Evolutionary conservation across 345 rosid genomes (phyloP).

Genomic region (Heritiera fomes): DNA sequence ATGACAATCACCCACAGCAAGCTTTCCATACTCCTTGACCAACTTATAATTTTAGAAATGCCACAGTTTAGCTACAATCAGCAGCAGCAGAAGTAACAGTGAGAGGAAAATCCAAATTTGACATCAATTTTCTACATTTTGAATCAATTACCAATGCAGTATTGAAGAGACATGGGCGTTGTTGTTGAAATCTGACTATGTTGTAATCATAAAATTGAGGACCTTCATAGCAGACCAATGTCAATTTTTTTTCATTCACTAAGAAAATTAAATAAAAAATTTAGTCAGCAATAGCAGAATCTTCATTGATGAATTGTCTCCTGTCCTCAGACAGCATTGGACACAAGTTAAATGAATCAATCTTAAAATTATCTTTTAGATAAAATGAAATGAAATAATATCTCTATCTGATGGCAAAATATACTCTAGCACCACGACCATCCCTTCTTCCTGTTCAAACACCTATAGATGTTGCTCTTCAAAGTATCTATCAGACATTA

Average conservation of each 20-base stretch:
- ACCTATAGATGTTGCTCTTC: not conserved
- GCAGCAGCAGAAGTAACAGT: not conserved
- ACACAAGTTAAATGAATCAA: not conserved
- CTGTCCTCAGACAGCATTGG: not conserved
- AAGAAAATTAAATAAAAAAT: not conserved
- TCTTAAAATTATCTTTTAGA: not conserved
- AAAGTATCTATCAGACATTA: not conserved
- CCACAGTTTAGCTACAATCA: not conserved
- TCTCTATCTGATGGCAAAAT: not conserved
- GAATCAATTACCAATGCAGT: slow-evolving; percentile 2
- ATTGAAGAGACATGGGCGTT: not conserved
- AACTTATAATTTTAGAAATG: slow-evolving; percentile 6
- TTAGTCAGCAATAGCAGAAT: not conserved
- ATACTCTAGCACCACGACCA: not conserved
- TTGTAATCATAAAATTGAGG: not conserved
- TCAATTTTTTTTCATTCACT: not conserved
- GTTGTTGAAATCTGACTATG: not conserved
- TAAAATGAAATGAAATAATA: not conserved
- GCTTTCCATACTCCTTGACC: not conserved
- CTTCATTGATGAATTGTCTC: not conserved
- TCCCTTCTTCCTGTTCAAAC: not conserved
- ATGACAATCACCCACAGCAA: not conserved
- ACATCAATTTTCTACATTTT: not conserved
- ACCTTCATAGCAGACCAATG: not conserved
- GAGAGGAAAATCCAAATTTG: not conserved